phyloP scores from a whole-genome alignment of 1,284 basidiomycete genomes.

The Cutaneotrichosporon curvatum region DNA sequence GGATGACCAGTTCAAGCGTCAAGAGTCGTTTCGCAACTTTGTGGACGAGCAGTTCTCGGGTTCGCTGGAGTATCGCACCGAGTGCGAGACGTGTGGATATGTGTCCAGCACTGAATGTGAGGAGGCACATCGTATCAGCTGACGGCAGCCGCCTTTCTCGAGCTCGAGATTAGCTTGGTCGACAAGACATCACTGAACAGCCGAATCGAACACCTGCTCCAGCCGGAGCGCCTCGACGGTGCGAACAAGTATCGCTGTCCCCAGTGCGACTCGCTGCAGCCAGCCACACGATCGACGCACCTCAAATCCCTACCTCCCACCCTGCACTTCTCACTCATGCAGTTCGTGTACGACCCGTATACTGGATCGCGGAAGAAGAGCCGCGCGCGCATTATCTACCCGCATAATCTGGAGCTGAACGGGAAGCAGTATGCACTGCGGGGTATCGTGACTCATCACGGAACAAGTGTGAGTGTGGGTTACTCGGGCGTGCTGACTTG shows the following conservation, averaged over 20 bases:
- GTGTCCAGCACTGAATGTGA: conserved; percentile 6
- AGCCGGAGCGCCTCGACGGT: conserved; percentile 63
- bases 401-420: conserved; percentile 57
- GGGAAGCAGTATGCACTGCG: conserved; percentile 60
- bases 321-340: conserved; percentile 77
- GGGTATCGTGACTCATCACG: conserved; percentile 77
- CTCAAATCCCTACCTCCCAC: conserved; percentile 65
- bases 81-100: conserved; percentile 62
- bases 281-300: conserved; percentile 67
- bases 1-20: conserved; percentile 73
- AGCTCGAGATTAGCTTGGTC: conserved; percentile 77
- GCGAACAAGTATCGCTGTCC: conserved; percentile 83
- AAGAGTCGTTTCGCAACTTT: conserved; percentile 57
- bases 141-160: conserved; percentile 55
- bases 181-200: conserved; percentile 65
- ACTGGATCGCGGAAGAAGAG: conserved; percentile 74
- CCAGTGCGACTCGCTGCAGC: conserved; percentile 59
- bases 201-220: conserved; percentile 56
- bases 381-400: conserved; percentile 68
- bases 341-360: conserved; percentile 76
- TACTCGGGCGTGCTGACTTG: not conserved
- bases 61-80: conserved; percentile 65
- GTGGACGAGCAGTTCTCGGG: conserved; percentile 82
- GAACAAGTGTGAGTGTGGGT: conserved; percentile 48
- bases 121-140: not conserved